phyloP scores from a whole-genome alignment of 2,329 filamentous ascomycete genomes.

The Hymenoscyphus linearis region DNA sequence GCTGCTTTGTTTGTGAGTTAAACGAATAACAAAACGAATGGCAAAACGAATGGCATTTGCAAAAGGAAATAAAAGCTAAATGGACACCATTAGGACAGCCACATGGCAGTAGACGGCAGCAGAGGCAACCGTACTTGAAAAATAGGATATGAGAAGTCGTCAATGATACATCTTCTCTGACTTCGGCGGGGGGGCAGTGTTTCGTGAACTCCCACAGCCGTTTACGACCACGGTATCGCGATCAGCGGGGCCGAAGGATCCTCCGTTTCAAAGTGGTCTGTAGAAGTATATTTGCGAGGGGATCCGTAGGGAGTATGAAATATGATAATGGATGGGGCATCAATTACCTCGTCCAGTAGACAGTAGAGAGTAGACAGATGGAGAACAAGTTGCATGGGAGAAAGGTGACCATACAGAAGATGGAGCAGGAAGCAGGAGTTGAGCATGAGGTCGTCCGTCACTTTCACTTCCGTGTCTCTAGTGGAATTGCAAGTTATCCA shows the following conservation, averaged over 20 bases:
- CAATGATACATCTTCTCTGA: conserved; percentile 13
- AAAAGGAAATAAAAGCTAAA: conserved; percentile 5
- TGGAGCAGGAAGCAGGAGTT: not conserved
- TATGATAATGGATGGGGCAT: too few relatives aligned
- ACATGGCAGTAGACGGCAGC: not conserved
- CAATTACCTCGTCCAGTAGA: not conserved
- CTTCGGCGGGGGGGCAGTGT: conserved; percentile 5
- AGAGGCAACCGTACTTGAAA: conserved; percentile 8
- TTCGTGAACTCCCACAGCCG: conserved; percentile 5
- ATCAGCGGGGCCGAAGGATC: not conserved
- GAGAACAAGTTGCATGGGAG: not conserved
- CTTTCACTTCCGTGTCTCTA: not conserved
- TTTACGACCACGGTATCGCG: not conserved
- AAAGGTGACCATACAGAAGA: not conserved
- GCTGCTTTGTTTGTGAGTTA: not conserved
- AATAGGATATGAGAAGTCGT: conserved; percentile 9
- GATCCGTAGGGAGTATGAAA: too few relatives aligned
- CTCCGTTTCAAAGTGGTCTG: not conserved
- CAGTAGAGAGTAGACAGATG: not conserved
- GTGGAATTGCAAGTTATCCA: not conserved
- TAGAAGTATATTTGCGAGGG: not conserved
- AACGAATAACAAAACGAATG: not conserved
- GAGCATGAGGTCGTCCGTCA: not conserved
- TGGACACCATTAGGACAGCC: not conserved
- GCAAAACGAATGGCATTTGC: conserved; percentile 2